These are phyloP conservation scores for Cladophialophora psammophila DNA, from an alignment of 2,329 filamentous ascomycete species.

Conservation along the genomic window DNA sequence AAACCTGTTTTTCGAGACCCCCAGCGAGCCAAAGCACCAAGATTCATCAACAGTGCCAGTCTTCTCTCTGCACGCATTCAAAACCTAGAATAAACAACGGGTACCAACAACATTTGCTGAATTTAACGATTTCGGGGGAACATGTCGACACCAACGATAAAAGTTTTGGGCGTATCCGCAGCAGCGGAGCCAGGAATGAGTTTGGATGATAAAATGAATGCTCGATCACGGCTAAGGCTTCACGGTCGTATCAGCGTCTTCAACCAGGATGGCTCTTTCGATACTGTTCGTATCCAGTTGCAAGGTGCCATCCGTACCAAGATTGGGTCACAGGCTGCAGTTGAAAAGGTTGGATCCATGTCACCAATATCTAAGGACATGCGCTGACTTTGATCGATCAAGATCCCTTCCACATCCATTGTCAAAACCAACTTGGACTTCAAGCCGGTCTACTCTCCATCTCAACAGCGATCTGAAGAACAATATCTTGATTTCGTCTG, in stretches of 20 bases:
- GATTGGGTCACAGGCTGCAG: constrained; percentile 26
- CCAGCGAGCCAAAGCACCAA: neutral
- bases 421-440: constrained; percentile 27
- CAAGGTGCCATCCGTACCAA: constrained; percentile 29
- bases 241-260: constrained; percentile 29
- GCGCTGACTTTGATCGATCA: neutral
- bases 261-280: constrained; percentile 31
- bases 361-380: neutral
- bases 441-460: constrained; percentile 32
- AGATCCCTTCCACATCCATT: constrained; percentile 25
- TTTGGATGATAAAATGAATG: constrained; percentile 18
- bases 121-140: constrained; percentile 6
- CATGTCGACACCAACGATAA: constrained; percentile 30
- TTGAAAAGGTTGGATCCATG: constrained; percentile 21
- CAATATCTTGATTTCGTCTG: constrained; percentile 34
- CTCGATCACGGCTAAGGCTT: constrained; percentile 19
- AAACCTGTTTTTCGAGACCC: constrained; percentile 20
- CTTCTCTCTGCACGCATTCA: neutral
- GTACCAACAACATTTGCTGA: neutral
- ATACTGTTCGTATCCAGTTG: constrained; percentile 28
- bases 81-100: neutral
- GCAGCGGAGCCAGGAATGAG: constrained; percentile 4
- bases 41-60: constrained; percentile 13
- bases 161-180: constrained; percentile 30
- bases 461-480: constrained; percentile 25